Evolutionary conservation across 176 grass and related monocot genomes (phyloP).

Genomic region (Sorghum bicolor): DNA sequence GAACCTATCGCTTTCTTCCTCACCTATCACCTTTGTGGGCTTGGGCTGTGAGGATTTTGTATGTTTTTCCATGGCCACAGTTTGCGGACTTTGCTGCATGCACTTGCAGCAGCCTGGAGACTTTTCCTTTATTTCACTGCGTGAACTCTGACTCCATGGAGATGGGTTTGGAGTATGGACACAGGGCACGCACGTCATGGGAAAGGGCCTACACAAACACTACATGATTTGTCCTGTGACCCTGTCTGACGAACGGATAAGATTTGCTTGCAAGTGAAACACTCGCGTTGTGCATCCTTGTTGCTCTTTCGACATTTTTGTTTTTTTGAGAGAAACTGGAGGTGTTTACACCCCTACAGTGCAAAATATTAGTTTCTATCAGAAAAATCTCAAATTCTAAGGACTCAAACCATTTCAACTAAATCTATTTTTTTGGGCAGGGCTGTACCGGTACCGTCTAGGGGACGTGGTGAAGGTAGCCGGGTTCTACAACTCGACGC

Average conservation of each 20-base stretch:
- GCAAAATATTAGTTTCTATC: too few relatives aligned
- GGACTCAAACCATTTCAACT: too few relatives aligned
- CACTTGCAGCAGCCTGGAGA: neutral
- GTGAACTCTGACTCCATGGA: neutral
- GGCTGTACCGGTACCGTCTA: constrained; percentile 75
- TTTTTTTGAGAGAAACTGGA: too few relatives aligned
- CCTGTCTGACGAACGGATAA: constrained; percentile 13
- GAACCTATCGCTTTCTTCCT: constrained; percentile 2
- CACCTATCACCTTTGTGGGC: neutral
- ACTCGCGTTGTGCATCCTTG: neutral
- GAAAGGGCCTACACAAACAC: constrained; percentile 3
- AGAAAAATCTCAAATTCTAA: too few relatives aligned
- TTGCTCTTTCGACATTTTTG: too few relatives aligned
- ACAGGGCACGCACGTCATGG: neutral
- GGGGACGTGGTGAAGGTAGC: constrained; percentile 71
- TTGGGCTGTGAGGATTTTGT: constrained; percentile 1
- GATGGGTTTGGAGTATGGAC: neutral
- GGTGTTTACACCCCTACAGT: too few relatives aligned
- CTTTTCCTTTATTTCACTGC: neutral
- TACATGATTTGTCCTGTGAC: neutral
- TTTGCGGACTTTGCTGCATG: neutral
- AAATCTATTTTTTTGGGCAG: constrained; percentile 45
- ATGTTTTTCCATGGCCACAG: constrained; percentile 10
- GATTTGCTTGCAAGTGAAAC: neutral
- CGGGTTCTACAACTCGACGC: constrained; percentile 83